Evolutionary conservation across 441 rosid genomes (phyloP).

Genomic region (Adansonia madagascariensis): DNA sequence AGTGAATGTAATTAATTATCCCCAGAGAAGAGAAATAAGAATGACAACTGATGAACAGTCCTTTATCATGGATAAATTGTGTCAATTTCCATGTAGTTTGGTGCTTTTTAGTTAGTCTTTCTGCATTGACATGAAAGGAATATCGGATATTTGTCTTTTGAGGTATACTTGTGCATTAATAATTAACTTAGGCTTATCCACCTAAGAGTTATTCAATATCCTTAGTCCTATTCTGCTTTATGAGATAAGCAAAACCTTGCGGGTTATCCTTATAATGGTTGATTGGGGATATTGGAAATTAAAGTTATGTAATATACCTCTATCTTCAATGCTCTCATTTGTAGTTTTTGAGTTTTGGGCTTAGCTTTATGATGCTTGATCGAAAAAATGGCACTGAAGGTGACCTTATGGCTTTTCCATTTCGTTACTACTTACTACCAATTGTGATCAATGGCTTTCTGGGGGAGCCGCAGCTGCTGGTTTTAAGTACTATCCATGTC

Average conservation of each 20-base stretch:
- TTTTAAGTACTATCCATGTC: too few species aligned
- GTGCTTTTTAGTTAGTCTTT: background rate
- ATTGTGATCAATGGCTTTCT: background rate
- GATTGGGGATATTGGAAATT: background rate
- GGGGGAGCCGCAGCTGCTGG: too few species aligned
- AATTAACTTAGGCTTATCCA: background rate
- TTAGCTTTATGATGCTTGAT: conserved; percentile 15
- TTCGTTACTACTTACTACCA: background rate
- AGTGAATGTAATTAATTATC: background rate
- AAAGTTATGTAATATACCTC: background rate
- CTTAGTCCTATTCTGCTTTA: background rate
- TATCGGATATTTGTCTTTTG: background rate
- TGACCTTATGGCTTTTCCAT: background rate
- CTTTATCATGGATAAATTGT: background rate
- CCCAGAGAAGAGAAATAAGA: conserved; percentile 2
- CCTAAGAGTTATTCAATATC: background rate
- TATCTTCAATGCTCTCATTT: background rate
- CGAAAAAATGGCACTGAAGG: background rate
- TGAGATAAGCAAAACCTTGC: background rate
- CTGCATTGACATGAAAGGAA: background rate
- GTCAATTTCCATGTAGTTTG: background rate
- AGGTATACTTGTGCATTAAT: background rate
- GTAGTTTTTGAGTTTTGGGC: background rate
- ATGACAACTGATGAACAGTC: background rate
- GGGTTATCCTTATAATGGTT: background rate